Percentiles rank a stretch among this genome's conserved stretches.
phyloP scores from a whole-genome alignment of 1,139 yeast genomes.

The Yamadazyma diospyri region DNA sequence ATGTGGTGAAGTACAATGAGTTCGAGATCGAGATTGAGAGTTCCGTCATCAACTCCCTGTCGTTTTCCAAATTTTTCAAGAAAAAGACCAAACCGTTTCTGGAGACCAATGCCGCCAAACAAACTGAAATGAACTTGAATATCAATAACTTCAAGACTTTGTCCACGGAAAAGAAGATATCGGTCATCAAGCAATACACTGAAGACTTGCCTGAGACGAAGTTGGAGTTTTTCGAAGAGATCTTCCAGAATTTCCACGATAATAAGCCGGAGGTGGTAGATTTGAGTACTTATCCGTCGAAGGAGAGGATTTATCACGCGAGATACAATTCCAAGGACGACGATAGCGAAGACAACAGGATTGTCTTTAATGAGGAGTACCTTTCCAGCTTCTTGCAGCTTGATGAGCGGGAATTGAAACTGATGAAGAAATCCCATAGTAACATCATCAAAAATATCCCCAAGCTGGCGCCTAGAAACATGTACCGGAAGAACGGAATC shows the following conservation, averaged over 20 bases:
- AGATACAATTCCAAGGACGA: conserved; percentile 38
- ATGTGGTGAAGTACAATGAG: conserved; percentile 7
- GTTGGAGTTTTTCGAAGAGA: conserved; percentile 25
- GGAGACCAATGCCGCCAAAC: conserved; percentile 15
- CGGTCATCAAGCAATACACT: conserved; percentile 9
- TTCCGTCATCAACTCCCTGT: conserved; percentile 4
- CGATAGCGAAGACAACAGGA: conserved; percentile 20
- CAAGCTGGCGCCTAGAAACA: conserved; percentile 34
- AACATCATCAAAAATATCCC: conserved; percentile 52
- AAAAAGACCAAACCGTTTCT: conserved; percentile 15
- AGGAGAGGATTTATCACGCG: conserved; percentile 46
- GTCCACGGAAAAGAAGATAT: conserved; percentile 7
- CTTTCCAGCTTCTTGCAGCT: conserved; percentile 53
- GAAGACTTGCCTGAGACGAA: conserved; percentile 7
- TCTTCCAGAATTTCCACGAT: conserved; percentile 34
- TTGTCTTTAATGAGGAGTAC: conserved; percentile 41
- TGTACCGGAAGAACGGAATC: conserved; percentile 68
- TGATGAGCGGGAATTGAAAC: conserved; percentile 33
- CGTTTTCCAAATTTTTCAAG: conserved; percentile 2
- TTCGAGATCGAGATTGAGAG: conserved; percentile 12
- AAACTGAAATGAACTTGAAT: conserved; percentile 11
- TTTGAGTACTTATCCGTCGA: conserved; percentile 32
- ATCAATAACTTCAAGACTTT: conserved; percentile 14
- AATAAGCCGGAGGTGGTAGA: conserved; percentile 35
- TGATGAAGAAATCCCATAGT: conserved; percentile 49